phyloP scores from a whole-genome alignment of 2,329 filamentous ascomycete genomes.

The Ascochyta viciae-villosae region DNA sequence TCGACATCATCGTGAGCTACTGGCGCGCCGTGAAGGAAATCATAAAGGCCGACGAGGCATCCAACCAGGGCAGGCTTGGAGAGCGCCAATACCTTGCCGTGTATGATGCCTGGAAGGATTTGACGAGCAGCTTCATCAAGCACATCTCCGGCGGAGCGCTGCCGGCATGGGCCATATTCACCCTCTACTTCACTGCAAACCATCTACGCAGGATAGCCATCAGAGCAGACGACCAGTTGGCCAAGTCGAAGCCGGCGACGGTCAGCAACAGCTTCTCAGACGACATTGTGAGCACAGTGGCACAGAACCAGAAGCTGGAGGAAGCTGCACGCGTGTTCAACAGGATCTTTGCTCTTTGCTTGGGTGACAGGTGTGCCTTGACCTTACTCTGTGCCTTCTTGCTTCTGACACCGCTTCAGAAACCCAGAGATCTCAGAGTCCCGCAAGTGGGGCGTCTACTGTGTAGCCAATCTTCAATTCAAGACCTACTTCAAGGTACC shows the following conservation, averaged over 20 bases:
- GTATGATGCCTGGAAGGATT: constrained; percentile 87
- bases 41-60: constrained; percentile 67
- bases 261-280: constrained; percentile 70
- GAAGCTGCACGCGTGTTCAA: constrained; percentile 92
- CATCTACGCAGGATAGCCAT: constrained; percentile 89
- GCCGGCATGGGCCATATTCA: constrained; percentile 90
- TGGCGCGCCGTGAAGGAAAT: constrained; percentile 84
- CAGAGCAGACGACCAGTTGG: constrained; percentile 77
- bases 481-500: constrained; percentile 91
- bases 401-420: constrained; percentile 55
- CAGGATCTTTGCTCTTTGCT: constrained; percentile 86
- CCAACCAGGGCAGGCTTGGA: constrained; percentile 51
- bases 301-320: constrained; percentile 82
- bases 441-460: constrained; percentile 97
- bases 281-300: constrained; percentile 72
- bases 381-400: constrained; percentile 11
- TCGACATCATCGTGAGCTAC: constrained; percentile 81
- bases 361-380: constrained; percentile 77
- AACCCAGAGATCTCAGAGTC: constrained; percentile 80
- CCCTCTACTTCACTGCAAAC: constrained; percentile 85
- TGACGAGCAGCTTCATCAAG: constrained; percentile 77
- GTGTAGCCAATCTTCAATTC: constrained; percentile 92
- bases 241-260: constrained; percentile 56
- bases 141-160: constrained; percentile 81
- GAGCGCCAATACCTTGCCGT: constrained; percentile 77